Evolutionary conservation across 306 rosid genomes (phyloP), one percentile per base, ranked within the genome.

Genomic region (Notholithocarpus densiflorus): DNA sequence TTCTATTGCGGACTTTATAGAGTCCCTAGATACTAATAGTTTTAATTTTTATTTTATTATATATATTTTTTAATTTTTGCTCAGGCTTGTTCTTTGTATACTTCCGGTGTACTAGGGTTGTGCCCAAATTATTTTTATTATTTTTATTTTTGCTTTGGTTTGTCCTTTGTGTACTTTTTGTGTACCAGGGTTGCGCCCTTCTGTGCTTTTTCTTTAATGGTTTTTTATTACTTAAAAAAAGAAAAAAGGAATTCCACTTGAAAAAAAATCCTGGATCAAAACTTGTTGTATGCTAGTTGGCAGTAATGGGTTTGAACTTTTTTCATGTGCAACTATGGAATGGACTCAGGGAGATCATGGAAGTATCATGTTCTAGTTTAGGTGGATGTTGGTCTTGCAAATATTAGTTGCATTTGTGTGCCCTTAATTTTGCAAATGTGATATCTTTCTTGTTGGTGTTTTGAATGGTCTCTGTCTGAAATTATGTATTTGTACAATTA

Each of bases 401-500:
- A 55, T 31, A 45, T 37, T 9, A 32, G 20, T 19, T 7, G 52
- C 72, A 11, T 56, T 68, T 29, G 14, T 55, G 31, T 31, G 14
- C 53, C 8, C 71, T 64, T 54, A 20, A 68, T 83, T 75, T 59
- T 74, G 26, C n/a, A 8, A 52, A 12, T 53, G 20, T 24, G 52
- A 27, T 76, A 54, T 31, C 24, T 13, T 31, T 18, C 15, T 51
- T 34, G n/a, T 52, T 52, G n/a, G 57, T 37, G 40, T 53, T 24
- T 4, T 1, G 31, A 45, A 20, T 18, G 14, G 51, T 53, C 72
- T 71, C 72, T 52, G 54, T 78, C 64, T 86, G 82, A 91, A 72
- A 14, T 83, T 65, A 10, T 72, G 56, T 34, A 68, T 40, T 73
- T 72, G 34, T 78, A 74, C 15, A 73, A 81, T 78, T 80, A 95